phyloP scores from a whole-genome alignment of 2,329 filamentous ascomycete species.

The Fusarium denticulatum region DNA sequence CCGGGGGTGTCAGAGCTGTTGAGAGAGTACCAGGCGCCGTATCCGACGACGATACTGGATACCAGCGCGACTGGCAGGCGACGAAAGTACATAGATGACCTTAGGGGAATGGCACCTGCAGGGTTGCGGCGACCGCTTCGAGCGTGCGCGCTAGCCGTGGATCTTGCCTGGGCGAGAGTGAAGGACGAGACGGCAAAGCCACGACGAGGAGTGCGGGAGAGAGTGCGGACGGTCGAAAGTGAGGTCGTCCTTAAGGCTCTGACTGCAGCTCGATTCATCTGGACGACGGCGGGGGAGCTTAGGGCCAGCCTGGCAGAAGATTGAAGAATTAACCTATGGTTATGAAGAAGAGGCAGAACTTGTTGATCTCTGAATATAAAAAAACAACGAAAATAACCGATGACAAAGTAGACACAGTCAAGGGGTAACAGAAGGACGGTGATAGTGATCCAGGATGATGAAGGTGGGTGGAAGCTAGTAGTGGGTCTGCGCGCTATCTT shows the following conservation, averaged over 20 bases:
- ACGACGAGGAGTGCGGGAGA: slow-evolving; percentile 60
- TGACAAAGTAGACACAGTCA: slow-evolving; percentile 8
- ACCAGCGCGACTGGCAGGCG: slow-evolving; percentile 73
- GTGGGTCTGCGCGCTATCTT: slow-evolving; percentile 30
- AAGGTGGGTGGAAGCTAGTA: slow-evolving; percentile 2
- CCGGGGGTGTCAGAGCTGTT: slow-evolving; percentile 53
- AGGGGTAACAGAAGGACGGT: neutral
- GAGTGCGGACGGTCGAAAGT: slow-evolving; percentile 69
- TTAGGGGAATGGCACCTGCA: slow-evolving; percentile 58
- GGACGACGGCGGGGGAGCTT: slow-evolving; percentile 39
- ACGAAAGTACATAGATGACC: slow-evolving; percentile 80
- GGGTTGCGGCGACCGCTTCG: slow-evolving; percentile 49
- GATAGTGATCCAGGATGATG: neutral
- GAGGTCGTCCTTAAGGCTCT: slow-evolving; percentile 75
- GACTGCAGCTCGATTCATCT: slow-evolving; percentile 79
- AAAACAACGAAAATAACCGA: neutral
- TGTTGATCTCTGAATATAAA: neutral
- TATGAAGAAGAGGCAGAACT: neutral
- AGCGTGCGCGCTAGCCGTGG: slow-evolving; percentile 58
- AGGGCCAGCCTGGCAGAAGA: slow-evolving; percentile 16
- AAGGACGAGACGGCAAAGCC: slow-evolving; percentile 59
- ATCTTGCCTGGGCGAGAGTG: slow-evolving; percentile 66
- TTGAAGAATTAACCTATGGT: neutral
- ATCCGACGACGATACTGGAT: slow-evolving; percentile 74
- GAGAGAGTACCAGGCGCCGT: slow-evolving; percentile 81